Base-by-base conservation (phyloP, 139 green algal species). In the Chlorella sp. region DNA sequence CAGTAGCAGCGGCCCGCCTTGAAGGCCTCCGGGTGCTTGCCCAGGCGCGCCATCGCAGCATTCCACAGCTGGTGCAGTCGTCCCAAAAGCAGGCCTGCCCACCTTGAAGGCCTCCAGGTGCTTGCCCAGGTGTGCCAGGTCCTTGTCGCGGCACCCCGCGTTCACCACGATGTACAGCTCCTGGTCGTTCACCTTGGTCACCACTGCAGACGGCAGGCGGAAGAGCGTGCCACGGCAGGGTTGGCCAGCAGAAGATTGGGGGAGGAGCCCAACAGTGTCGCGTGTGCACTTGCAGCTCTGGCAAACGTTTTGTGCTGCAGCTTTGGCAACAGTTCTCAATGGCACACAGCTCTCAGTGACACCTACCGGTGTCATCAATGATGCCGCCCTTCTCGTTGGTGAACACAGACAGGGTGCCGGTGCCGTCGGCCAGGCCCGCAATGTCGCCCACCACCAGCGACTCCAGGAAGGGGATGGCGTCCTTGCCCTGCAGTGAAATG, bases 101-200 rank as follows among this genome's bases (percentile, higher is more conserved):
- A 93, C 92, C 88, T 95, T 93, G 78, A 89, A 94, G 25, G 86
- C 89, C 17, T 84, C 79, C 71, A 98, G 86, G 84, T 99, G 95
- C 80, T 94, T 91, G 44, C 90, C 86, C 30, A 99, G 92, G 91
- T 99, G 97, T 47, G 89, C 92, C 76, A 99, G 85, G 90, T 99
- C 97, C 91, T 99, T 99, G 4, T 99, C 96, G 26, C 94, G 63
- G 93, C 97, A 99, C 26, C 97, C 97, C 23, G 97, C 97, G 86
- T 99, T 99, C 44, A 99, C 90, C 23, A 99, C 97, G 41, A 99
- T 82, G 89, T 99, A 99, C n/a, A 99, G 85, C 47, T 98, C 90
- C 34, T 94, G 67, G 21, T 85, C 81, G 36, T 67, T 81, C 4
- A 98, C 92, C 34, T 83, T 85, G 11, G 87, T 91, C 12, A 91